Conservation (phyloP, 129 eudicot genomes). For the Dittrichia graveolens region DNA sequence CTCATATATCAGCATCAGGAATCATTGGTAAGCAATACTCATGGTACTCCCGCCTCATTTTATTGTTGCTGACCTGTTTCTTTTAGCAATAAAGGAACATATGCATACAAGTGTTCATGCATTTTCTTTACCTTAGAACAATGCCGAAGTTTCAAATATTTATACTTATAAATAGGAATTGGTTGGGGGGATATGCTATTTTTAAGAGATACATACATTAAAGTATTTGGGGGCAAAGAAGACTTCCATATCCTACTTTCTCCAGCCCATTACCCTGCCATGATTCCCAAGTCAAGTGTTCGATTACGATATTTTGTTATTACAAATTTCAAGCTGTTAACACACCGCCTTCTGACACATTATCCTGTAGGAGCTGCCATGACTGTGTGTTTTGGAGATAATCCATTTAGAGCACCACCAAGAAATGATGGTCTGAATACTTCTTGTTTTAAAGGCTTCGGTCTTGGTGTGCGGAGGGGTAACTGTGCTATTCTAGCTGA, state of each 20-base stretch:
- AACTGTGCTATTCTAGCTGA: conserved; percentile 71
- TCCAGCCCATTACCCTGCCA: too few relatives aligned
- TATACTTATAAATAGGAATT: background rate
- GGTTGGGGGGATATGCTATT: too few relatives aligned
- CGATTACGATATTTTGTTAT: background rate
- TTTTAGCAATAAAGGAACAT: too few relatives aligned
- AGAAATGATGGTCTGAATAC: conserved; percentile 27
- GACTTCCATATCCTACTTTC: too few relatives aligned
- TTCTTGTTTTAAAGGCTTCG: conserved; percentile 35
- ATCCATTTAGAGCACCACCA: conserved; percentile 44
- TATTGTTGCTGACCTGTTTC: background rate
- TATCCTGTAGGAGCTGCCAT: conserved; percentile 64
- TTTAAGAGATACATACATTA: too few relatives aligned
- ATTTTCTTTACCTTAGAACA: too few relatives aligned
- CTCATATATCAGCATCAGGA: conserved; percentile 80
- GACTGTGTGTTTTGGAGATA: conserved; percentile 66
- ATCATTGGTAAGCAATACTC: conserved; percentile 55
- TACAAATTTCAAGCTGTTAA: conserved; percentile 16
- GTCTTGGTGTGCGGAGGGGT: conserved; percentile 50
- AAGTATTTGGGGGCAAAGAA: background rate
- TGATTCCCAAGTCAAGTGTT: background rate
- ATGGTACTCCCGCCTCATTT: background rate
- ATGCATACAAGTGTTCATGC: too few relatives aligned
- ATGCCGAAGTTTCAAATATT: background rate
- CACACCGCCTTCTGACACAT: background rate